Conservation (phyloP, 352 stramenopile species). For the Halophytophthora batemanensis region DNA sequence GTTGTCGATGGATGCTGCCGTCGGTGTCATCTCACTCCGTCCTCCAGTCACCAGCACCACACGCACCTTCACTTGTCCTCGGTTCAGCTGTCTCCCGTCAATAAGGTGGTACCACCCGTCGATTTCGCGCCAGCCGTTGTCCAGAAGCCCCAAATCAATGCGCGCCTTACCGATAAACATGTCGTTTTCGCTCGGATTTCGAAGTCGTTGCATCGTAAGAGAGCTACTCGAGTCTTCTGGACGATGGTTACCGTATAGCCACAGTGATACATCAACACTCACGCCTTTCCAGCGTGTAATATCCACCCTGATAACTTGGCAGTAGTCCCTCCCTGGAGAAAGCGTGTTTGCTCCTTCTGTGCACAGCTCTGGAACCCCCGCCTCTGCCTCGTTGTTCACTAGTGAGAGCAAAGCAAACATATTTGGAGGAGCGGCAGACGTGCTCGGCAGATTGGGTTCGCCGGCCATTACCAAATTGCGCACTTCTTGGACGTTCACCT, state of each 20-base stretch:
- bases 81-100: slow-evolving; percentile 16
- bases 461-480: slow-evolving; percentile 3
- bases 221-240: neutral
- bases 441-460: neutral
- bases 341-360: neutral
- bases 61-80: slow-evolving; percentile 26
- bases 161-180: slow-evolving; percentile 16
- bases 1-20: neutral
- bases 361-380: neutral
- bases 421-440: neutral
- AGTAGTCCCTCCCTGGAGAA: no score
- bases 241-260: neutral
- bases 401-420: slow-evolving; percentile 4
- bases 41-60: slow-evolving; percentile 6
- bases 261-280: slow-evolving; percentile 6
- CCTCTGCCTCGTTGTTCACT: neutral
- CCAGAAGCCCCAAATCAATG: slow-evolving; percentile 28
- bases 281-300: neutral
- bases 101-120: slow-evolving; percentile 34
- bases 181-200: neutral
- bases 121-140: slow-evolving; percentile 17
- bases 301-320: neutral
- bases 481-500: slow-evolving; percentile 18
- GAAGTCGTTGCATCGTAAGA: neutral
- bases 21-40: neutral